Evolutionary conservation across 805 yeast species (phyloP).

Genomic region (Saturnispora dispora): DNA sequence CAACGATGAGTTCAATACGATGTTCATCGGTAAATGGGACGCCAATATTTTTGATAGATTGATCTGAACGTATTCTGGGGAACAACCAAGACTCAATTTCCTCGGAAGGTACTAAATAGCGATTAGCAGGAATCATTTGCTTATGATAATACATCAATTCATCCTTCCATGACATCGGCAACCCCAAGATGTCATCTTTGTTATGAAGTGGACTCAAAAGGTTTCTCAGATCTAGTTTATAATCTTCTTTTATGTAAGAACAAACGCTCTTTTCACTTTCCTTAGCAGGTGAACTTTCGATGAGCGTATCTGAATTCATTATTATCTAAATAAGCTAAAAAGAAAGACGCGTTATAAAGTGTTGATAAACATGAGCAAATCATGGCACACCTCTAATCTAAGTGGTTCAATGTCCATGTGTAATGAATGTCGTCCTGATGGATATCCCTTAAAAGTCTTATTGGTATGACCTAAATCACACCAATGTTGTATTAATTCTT

Average conservation of each 20-base stretch:
- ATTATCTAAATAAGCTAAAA: neutral
- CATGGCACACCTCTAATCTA: conserved; percentile 25
- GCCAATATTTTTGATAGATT: neutral
- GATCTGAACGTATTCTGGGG: neutral
- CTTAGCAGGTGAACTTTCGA: conserved; percentile 6
- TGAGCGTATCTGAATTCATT: conserved; percentile 8
- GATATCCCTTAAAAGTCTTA: conserved; percentile 15
- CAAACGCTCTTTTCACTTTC: neutral
- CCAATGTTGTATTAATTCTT: conserved; percentile 31
- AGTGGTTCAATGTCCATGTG: conserved; percentile 37
- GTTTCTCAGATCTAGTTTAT: neutral
- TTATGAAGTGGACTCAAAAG: neutral
- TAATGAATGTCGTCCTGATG: conserved; percentile 36
- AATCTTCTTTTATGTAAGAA: neutral
- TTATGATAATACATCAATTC: neutral
- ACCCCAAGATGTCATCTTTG: neutral
- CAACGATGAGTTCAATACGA: neutral
- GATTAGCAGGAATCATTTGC: neutral
- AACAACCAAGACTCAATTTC: neutral
- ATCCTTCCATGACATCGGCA: conserved; percentile 1
- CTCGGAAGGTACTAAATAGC: neutral
- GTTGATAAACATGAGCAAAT: conserved; percentile 34
- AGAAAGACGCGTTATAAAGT: neutral
- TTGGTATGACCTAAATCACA: conserved; percentile 22
- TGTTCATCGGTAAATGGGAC: neutral